A percentile compares a stretch with the other conserved stretches of the same genome.
Conservation (phyloP, 805 yeast genomes). For the Schizosaccharomyces cryophilus region DNA sequence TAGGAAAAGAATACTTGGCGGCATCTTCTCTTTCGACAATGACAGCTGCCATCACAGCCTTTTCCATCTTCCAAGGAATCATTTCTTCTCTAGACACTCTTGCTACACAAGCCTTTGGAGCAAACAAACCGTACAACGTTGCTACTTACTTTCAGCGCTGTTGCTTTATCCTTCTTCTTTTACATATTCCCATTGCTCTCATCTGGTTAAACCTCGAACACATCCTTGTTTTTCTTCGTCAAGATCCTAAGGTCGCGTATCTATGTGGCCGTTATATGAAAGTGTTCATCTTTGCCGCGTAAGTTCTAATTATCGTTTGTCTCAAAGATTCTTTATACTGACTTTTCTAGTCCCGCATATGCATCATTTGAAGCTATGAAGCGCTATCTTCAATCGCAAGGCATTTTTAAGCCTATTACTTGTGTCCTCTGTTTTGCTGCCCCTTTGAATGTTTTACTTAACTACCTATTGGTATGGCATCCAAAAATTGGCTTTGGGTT, state of each 20-base stretch:
- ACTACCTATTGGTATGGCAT: slow-evolving; percentile 56
- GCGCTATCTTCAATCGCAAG: slow-evolving; percentile 64
- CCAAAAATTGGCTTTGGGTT: slow-evolving; percentile 44
- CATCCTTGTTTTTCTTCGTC: slow-evolving; percentile 21
- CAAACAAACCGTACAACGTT: slow-evolving; percentile 41
- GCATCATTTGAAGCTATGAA: slow-evolving; percentile 60
- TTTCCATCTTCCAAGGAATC: slow-evolving; percentile 59
- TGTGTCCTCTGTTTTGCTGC: slow-evolving; percentile 39
- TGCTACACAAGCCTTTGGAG: slow-evolving; percentile 70
- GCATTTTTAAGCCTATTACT: slow-evolving; percentile 66
- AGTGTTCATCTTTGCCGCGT: slow-evolving; percentile 34
- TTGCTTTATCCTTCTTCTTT: slow-evolving; percentile 30
- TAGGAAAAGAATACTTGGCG: slow-evolving; percentile 57
- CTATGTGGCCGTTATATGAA: slow-evolving; percentile 38
- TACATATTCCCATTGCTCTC: slow-evolving; percentile 22
- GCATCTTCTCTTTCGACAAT: slow-evolving; percentile 65
- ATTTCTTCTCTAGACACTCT: slow-evolving; percentile 63
- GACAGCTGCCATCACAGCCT: slow-evolving; percentile 55
- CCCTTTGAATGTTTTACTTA: slow-evolving; percentile 42
- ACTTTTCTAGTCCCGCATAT: slow-evolving; percentile 30
- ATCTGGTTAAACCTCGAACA: slow-evolving; percentile 38
- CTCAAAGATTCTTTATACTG: background rate
- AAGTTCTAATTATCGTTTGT: background rate
- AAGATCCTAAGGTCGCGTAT: slow-evolving; percentile 26
- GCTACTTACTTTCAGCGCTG: slow-evolving; percentile 57